Evolutionary conservation across 345 rosid genomes (phyloP).

Genomic region (Draba incana): DNA sequence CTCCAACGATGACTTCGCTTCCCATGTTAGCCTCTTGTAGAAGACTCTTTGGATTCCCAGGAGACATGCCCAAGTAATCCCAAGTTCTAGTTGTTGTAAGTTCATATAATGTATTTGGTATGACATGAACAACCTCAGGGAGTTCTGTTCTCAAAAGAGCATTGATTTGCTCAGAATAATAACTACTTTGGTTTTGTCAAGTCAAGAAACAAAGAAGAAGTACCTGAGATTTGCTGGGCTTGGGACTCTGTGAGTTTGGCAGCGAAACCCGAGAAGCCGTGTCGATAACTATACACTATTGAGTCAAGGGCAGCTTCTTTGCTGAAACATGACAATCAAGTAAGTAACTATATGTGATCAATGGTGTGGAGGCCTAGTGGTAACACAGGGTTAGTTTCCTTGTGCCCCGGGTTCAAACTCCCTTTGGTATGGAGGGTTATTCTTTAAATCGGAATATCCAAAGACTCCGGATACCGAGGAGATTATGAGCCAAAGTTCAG

Average conservation of each 20-base stretch:
- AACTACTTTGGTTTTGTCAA: background rate
- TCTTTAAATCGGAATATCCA: too few species aligned
- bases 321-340: constrained; percentile 41
- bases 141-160: constrained; percentile 38
- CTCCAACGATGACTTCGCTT: constrained; percentile 58
- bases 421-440: too few species aligned
- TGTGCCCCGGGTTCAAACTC: too few species aligned
- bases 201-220: background rate
- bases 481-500: too few species aligned
- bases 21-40: constrained; percentile 55
- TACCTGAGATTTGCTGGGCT: constrained; percentile 56
- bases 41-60: constrained; percentile 43
- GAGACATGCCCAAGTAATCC: constrained; percentile 60
- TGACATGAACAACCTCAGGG: constrained; percentile 62
- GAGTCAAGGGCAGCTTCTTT: constrained; percentile 41
- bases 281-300: constrained; percentile 68
- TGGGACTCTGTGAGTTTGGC: constrained; percentile 61
- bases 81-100: constrained; percentile 69
- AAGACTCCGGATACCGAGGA: too few species aligned
- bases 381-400: too few species aligned
- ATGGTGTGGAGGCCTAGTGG: too few species aligned
- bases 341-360: background rate
- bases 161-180: background rate
- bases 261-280: constrained; percentile 73
- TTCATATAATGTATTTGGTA: constrained; percentile 56